A percentile compares a stretch with the other conserved stretches of the same genome.
phyloP scores from a whole-genome alignment of 768 basidiomycete genomes.

The Termitomyces bulborhizus region DNA sequence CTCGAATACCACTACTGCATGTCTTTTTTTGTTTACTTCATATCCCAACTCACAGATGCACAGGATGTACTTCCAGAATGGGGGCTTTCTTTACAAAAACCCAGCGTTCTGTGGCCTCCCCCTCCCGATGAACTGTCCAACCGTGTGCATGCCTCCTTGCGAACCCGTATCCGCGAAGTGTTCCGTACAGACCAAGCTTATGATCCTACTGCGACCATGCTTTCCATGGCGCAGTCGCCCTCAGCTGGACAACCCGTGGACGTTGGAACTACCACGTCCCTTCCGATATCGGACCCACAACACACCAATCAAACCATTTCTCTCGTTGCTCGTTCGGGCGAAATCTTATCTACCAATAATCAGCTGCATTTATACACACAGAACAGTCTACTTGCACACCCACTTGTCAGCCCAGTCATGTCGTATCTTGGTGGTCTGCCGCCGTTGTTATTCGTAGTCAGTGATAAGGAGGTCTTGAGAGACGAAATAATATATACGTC shows the following conservation, averaged over 20 bases:
- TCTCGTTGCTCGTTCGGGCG: conserved; percentile 41
- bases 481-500: conserved; percentile 90
- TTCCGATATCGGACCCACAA: conserved; percentile 31
- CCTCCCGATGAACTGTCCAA: conserved; percentile 59
- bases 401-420: conserved; percentile 75
- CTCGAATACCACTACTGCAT: conserved; percentile 76
- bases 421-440: conserved; percentile 88
- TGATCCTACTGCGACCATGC: conserved; percentile 17
- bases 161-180: conserved; percentile 53
- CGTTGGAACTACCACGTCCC: conserved; percentile 40
- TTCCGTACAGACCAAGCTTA: conserved; percentile 28
- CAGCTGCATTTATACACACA: conserved; percentile 87
- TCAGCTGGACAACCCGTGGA: conserved; percentile 32
- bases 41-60: not conserved
- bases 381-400: conserved; percentile 72
- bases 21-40: conserved; percentile 12
- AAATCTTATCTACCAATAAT: conserved; percentile 45
- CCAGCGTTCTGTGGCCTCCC: conserved; percentile 73
- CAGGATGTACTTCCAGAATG: conserved; percentile 79
- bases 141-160: conserved; percentile 51
- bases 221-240: conserved; percentile 15
- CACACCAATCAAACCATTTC: conserved; percentile 37
- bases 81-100: conserved; percentile 74
- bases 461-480: conserved; percentile 86
- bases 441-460: conserved; percentile 77